phyloP scores from a whole-genome alignment of 2,329 filamentous ascomycete species.

The Clonostachys sp. region DNA sequence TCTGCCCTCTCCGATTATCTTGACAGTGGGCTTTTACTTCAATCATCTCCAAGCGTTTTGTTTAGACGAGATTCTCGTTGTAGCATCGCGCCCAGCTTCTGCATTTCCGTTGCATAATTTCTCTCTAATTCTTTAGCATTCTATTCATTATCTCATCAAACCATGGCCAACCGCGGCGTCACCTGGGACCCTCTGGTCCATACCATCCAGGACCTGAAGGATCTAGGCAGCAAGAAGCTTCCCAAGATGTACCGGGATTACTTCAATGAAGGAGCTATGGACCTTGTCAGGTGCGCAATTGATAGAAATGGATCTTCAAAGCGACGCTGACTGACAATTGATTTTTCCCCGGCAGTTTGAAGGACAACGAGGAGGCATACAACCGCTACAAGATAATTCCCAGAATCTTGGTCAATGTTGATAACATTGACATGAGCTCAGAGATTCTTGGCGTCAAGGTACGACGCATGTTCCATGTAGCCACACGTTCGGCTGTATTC shows the following conservation, averaged over 20 bases:
- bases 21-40: no score
- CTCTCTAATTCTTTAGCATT: no score
- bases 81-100: no score
- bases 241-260: slow-evolving; percentile 19
- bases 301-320: neutral
- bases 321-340: slow-evolving; percentile 9
- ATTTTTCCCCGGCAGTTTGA: slow-evolving; percentile 29
- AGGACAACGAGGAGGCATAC: slow-evolving; percentile 48
- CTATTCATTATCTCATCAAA: no score
- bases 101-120: no score
- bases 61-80: no score
- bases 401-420: slow-evolving; percentile 13
- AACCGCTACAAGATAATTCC: slow-evolving; percentile 43
- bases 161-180: slow-evolving; percentile 5
- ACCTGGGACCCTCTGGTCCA: slow-evolving; percentile 5
- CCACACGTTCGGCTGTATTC: no score
- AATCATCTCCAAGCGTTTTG: no score
- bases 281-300: slow-evolving; percentile 18
- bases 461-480: neutral
- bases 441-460: slow-evolving; percentile 22
- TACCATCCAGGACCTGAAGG: slow-evolving; percentile 1
- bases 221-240: neutral
- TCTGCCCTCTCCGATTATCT: no score
- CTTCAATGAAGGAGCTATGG: slow-evolving; percentile 54
- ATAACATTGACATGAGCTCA: slow-evolving; percentile 10